phyloP scores from a whole-genome alignment of 1,284 basidiomycete species.

The Apiotrichum porosum region DNA sequence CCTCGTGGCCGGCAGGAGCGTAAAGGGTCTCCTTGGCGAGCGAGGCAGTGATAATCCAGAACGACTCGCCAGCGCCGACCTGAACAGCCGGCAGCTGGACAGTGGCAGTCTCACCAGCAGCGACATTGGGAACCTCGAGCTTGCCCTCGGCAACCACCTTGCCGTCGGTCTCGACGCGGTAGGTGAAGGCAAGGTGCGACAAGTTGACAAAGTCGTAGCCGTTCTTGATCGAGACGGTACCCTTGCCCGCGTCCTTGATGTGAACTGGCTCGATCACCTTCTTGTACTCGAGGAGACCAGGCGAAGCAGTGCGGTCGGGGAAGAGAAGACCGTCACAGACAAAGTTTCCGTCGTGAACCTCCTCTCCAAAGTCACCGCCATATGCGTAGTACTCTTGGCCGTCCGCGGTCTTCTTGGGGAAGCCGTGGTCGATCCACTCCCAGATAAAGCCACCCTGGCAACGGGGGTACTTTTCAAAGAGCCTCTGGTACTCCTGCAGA shows the following conservation, averaged over 20 bases:
- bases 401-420: slow-evolving; percentile 1
- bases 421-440: slow-evolving; percentile 24
- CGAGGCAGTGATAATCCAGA: slow-evolving; percentile 7
- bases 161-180: slow-evolving; percentile 15
- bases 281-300: slow-evolving; percentile 18
- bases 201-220: slow-evolving; percentile 15
- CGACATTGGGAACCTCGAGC: slow-evolving; percentile 4
- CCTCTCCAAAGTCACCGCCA: slow-evolving; percentile 23
- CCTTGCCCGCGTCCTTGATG: background rate
- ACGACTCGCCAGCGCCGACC: background rate
- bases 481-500: slow-evolving; percentile 11
- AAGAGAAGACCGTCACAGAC: slow-evolving; percentile 21
- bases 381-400: slow-evolving; percentile 12
- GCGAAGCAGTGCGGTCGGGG: slow-evolving; percentile 22
- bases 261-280: slow-evolving; percentile 19
- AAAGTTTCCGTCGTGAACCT: slow-evolving; percentile 24
- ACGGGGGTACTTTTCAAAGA: slow-evolving; percentile 20
- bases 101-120: background rate
- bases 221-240: slow-evolving; percentile 4
- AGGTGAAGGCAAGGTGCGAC: slow-evolving; percentile 13
- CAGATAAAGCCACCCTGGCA: slow-evolving; percentile 19
- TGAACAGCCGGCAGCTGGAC: slow-evolving; percentile 4
- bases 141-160: slow-evolving; percentile 5
- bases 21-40: slow-evolving; percentile 7
- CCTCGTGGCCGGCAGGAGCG: slow-evolving; percentile 19